These are phyloP conservation scores for Azolla pinnata DNA, from an alignment of 75 land plant genomes.

Conservation along the genomic window DNA sequence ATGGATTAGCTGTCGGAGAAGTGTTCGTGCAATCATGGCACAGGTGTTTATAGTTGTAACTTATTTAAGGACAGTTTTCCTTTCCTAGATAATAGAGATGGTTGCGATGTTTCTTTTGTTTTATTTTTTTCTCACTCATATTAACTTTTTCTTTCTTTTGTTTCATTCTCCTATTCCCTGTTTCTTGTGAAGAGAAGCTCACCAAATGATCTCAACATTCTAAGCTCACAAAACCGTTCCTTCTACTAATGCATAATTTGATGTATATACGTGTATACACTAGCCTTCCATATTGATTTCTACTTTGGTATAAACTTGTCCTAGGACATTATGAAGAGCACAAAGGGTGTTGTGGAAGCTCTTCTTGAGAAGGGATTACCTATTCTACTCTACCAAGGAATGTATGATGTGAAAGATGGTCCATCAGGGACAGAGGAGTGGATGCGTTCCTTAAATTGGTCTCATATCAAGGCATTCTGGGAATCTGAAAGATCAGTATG, in stretches of 20 bases:
- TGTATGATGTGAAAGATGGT: constrained; percentile 38
- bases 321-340: constrained; percentile 35
- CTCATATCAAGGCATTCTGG: constrained; percentile 14
- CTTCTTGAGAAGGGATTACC: constrained; percentile 22
- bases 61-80: no score
- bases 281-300: no score
- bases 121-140: no score
- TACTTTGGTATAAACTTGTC: no score
- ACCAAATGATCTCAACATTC: no score
- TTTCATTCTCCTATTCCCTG: no score
- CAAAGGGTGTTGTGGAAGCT: constrained; percentile 36
- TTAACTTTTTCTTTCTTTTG: constrained; percentile 1
- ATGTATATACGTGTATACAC: no score
- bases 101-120: no score
- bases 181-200: no score
- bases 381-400: constrained; percentile 32
- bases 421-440: constrained; percentile 21
- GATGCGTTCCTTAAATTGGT: constrained; percentile 31
- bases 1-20: constrained; percentile 21
- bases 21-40: constrained; percentile 11
- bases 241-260: not conserved
- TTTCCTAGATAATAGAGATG: no score
- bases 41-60: no score
- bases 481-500: constrained; percentile 19
- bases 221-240: no score